Conservation (phyloP, 164 flowering plant species). For the Kalanchoe fedtschenkoi region DNA sequence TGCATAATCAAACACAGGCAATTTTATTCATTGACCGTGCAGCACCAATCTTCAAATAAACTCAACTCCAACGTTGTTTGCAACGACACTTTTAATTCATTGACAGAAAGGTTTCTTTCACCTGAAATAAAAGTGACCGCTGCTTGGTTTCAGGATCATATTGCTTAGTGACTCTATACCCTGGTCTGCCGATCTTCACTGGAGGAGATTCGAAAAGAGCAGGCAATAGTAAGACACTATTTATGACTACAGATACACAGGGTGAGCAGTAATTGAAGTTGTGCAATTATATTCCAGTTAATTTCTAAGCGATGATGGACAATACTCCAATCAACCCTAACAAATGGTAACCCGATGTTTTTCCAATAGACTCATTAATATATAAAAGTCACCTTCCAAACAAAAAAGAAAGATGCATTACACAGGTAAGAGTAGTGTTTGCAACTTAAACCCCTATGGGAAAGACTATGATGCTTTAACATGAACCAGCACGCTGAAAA, state of each 20-base stretch:
- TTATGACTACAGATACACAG: not conserved
- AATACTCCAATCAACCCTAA: no score
- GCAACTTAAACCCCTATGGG: no score
- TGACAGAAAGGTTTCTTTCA: slow-evolving; percentile 2
- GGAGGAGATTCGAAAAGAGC: slow-evolving; percentile 17
- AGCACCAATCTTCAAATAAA: not conserved
- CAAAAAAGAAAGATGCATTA: no score
- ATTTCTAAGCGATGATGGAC: no score
- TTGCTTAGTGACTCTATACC: slow-evolving; percentile 90
- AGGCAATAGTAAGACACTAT: not conserved
- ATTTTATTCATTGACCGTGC: not conserved
- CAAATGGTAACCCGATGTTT: no score
- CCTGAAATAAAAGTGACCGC: slow-evolving; percentile 90
- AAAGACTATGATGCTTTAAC: no score
- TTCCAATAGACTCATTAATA: no score
- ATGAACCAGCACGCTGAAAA: no score
- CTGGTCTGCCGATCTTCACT: slow-evolving; percentile 97
- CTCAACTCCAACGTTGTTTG: not conserved
- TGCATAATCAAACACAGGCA: slow-evolving; percentile 19
- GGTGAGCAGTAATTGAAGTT: no score
- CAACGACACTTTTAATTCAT: not conserved
- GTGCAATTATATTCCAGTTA: no score
- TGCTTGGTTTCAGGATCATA: slow-evolving; percentile 94
- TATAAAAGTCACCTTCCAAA: no score
- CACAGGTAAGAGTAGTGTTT: no score